phyloP scores from a whole-genome alignment of 2,329 filamentous ascomycete genomes.

The Neofusicoccum ribis region DNA sequence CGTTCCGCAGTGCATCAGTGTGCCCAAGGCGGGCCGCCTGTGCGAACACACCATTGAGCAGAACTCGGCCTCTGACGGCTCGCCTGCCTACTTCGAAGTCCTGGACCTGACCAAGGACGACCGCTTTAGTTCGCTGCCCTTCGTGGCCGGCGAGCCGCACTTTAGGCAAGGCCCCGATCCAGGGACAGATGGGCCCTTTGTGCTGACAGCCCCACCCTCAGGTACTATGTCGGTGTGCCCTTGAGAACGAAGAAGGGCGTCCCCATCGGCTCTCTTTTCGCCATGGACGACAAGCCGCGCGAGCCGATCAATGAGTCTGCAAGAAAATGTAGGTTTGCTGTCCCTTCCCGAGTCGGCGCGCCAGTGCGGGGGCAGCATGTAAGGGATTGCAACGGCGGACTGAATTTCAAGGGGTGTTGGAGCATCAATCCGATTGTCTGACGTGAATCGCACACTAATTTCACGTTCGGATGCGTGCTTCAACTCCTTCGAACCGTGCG shows the following conservation, averaged over 20 bases:
- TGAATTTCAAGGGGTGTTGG: not conserved
- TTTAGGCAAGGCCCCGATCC: slow-evolving; percentile 17
- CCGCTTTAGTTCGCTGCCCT: slow-evolving; percentile 34
- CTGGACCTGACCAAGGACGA: slow-evolving; percentile 34
- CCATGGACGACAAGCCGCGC: slow-evolving; percentile 30
- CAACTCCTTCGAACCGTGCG: not conserved
- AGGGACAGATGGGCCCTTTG: too few relatives aligned
- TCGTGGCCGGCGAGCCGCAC: slow-evolving; percentile 30
- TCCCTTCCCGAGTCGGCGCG: not conserved
- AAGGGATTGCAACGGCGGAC: too few relatives aligned
- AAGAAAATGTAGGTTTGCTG: slow-evolving; percentile 23
- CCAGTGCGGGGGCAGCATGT: not conserved
- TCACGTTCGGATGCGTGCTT: not conserved
- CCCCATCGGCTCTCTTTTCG: slow-evolving; percentile 36
- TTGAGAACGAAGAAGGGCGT: slow-evolving; percentile 33
- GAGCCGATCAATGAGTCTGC: slow-evolving; percentile 23
- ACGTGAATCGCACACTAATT: not conserved
- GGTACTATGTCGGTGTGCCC: slow-evolving; percentile 37
- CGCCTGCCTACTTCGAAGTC: slow-evolving; percentile 42
- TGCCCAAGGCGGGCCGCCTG: slow-evolving; percentile 35
- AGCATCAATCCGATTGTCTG: not conserved
- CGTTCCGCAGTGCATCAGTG: slow-evolving; percentile 27
- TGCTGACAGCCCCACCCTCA: not conserved
- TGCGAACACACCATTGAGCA: slow-evolving; percentile 35
- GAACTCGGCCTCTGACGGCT: slow-evolving; percentile 25